Percentiles rank a stretch among this genome's conserved stretches.
Evolutionary conservation across 1,139 yeast species (phyloP).

Genomic region (Suhomyces maxii): DNA sequence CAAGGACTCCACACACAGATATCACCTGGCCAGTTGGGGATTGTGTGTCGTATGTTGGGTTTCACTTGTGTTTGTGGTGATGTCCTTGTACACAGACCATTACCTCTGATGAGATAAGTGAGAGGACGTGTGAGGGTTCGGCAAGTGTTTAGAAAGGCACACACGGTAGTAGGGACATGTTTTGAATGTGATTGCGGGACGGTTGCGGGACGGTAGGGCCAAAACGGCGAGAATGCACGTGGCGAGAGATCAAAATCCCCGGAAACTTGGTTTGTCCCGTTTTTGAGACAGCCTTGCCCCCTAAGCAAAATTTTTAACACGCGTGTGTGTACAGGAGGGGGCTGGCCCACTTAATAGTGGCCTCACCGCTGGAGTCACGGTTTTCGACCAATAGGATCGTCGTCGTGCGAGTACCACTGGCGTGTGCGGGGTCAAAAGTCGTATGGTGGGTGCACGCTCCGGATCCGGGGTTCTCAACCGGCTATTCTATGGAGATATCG

Average conservation of each 20-base stretch:
- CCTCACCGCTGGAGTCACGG: background rate
- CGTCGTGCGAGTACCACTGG: constrained; percentile 5
- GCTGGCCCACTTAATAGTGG: constrained; percentile 4
- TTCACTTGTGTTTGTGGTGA: no score
- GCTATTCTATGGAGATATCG: no score
- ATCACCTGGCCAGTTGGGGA: no score
- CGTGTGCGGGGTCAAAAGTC: background rate
- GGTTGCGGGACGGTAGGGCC: background rate
- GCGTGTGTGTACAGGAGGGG: constrained; percentile 2
- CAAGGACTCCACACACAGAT: no score
- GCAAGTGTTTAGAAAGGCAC: no score
- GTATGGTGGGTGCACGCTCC: background rate
- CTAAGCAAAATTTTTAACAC: constrained; percentile 1
- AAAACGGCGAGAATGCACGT: constrained; percentile 4
- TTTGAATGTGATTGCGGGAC: background rate
- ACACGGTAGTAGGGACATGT: no score
- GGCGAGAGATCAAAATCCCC: constrained; percentile 13
- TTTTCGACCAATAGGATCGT: constrained; percentile 2
- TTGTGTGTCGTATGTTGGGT: no score
- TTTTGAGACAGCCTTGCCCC: constrained; percentile 10
- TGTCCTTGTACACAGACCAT: no score
- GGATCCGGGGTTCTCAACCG: no score
- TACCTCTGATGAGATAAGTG: no score
- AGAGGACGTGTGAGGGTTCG: no score
- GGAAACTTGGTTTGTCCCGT: constrained; percentile 22